Evolutionary conservation across 202 grass and related monocot genomes (phyloP).

Genomic region (Thinopyrum obtusiflorum): DNA sequence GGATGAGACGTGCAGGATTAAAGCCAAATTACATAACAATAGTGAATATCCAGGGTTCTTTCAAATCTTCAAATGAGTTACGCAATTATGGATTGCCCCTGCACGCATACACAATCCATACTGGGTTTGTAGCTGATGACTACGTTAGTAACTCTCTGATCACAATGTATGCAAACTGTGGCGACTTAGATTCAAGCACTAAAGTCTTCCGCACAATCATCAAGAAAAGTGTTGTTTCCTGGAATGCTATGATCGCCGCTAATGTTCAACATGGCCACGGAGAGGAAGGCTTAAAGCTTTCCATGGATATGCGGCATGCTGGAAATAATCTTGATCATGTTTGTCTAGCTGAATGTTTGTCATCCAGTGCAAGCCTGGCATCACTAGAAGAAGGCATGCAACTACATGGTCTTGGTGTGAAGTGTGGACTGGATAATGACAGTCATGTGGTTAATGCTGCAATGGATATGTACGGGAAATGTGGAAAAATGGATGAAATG

Average conservation of each 20-base stretch:
- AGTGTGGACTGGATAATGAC: constrained; percentile 57
- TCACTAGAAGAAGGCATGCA: constrained; percentile 90
- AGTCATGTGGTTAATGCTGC: constrained; percentile 64
- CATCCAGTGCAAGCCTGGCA: constrained; percentile 64
- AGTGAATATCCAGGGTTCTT: constrained; percentile 64
- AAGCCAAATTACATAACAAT: constrained; percentile 67
- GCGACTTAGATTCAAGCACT: constrained; percentile 59
- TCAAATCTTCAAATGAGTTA: constrained; percentile 34
- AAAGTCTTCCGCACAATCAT: constrained; percentile 51
- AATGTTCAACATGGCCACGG: constrained; percentile 62
- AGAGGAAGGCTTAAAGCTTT: constrained; percentile 69
- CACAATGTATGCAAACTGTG: constrained; percentile 80
- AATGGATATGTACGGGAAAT: constrained; percentile 93
- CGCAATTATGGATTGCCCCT: constrained; percentile 48
- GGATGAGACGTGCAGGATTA: constrained; percentile 53
- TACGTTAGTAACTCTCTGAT: constrained; percentile 75
- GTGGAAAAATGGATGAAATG: constrained; percentile 73
- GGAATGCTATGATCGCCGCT: constrained; percentile 68
- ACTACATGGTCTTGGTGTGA: constrained; percentile 62
- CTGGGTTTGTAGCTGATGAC: constrained; percentile 61
- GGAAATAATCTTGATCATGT: constrained; percentile 62
- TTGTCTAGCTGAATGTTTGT: constrained; percentile 59
- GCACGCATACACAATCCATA: constrained; percentile 57
- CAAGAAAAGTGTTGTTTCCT: constrained; percentile 54
- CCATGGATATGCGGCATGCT: constrained; percentile 50